phyloP scores from a whole-genome alignment of 257 asterid species.

The Solanum chilense region DNA sequence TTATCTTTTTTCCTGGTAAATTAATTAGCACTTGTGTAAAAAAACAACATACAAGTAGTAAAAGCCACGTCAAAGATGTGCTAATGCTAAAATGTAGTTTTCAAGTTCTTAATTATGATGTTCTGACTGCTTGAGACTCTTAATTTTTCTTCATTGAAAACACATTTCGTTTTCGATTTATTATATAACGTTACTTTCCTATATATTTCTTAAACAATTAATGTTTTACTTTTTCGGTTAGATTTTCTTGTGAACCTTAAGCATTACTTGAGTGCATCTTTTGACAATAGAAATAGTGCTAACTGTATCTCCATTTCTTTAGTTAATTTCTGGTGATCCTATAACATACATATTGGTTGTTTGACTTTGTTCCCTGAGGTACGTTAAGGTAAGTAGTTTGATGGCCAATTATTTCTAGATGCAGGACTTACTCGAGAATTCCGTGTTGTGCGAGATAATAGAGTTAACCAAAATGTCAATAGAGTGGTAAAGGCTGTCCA shows the following conservation, averaged over 20 bases:
- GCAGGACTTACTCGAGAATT: conserved; percentile 67
- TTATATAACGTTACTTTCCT: not conserved
- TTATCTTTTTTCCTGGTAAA: not conserved
- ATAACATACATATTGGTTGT: not conserved
- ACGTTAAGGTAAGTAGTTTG: not conserved
- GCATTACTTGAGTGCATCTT: not conserved
- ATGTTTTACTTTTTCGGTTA: not conserved
- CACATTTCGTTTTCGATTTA: not conserved
- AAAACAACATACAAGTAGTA: not conserved
- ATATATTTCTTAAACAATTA: not conserved
- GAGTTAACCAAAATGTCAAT: conserved; percentile 45
- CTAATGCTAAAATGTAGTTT: not conserved
- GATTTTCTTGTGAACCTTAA: not conserved
- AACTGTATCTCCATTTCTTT: not conserved
- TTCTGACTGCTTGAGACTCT: not conserved
- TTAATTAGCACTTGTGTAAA: not conserved
- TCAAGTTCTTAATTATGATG: not conserved
- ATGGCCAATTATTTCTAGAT: conserved; percentile 18
- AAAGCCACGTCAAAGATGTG: not conserved
- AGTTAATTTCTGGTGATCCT: not conserved
- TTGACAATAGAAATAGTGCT: not conserved
- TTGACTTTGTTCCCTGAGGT: not conserved
- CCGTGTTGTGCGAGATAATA: conserved; percentile 89
- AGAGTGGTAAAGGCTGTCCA: conserved; percentile 41
- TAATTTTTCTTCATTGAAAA: not conserved